Base-by-base conservation (phyloP, 2,329 filamentous ascomycete species). In the Remersonia thermophila region DNA sequence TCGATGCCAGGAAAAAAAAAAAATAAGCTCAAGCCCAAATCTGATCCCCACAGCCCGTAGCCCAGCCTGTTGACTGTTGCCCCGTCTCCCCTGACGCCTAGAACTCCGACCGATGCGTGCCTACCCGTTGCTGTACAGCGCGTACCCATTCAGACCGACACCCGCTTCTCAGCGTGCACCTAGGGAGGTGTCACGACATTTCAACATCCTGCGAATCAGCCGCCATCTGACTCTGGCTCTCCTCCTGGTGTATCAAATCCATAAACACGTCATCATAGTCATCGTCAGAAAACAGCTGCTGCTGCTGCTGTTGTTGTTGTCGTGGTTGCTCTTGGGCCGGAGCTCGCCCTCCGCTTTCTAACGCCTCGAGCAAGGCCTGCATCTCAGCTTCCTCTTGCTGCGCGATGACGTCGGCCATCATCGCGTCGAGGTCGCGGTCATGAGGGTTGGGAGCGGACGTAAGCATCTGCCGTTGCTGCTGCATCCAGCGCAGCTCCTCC, bases 211-310 rank as follows among this genome's bases (percentile, higher is more conserved):
- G 56, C 15, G 56, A 58, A 3, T 49, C 43, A 17, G 45, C 40
- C 11, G 33, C 35, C 35, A 45, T 39, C 8, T 32, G 27, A 6
- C 41, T 46, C 32, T 49, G 40, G 4, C 35, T 32, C 11, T 56
- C 50, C 32, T 67, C 60, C 41, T 66, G 57, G 34, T 35, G 36
- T 14, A 74, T 55, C 27, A 83, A 53, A 46, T 83, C 75, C 61
- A 73, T 71, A 52, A 94, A 79, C 8, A 78, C 55, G 32, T 65
- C 58, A 44, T 79, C 74, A 47, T 77, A 79, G 30, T 77, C 68
- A 31, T 77, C 72, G 35, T 77, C 73, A 1, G 60, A 66, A 23
- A 63, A 53, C 1, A 53, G 50, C 25, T 46, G 42, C 13, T 31
- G 26, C 1, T 53, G 50, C 25, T 46, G 42, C 13, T 31, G 26